Evolutionary conservation across 352 stramenopile genomes (phyloP), one percentile per base, ranked within the genome.

Genomic region (Pythium catenulatum): DNA sequence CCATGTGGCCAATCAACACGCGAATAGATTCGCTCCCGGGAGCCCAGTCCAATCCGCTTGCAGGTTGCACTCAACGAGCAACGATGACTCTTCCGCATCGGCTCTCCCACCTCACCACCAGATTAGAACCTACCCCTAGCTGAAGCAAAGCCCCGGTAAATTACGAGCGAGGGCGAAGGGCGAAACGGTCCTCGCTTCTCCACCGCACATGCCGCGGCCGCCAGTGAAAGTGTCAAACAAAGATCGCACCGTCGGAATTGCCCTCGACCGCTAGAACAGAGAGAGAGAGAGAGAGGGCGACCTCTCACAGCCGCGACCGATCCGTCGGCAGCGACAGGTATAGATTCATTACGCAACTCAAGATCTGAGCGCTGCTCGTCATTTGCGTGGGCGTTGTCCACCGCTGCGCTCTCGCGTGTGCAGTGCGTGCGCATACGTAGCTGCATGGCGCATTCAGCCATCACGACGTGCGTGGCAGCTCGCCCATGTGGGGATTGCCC

Each of bases 101-200:
- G 54, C 83, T 80, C 25, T 45, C 61, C 72, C 59, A 89, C 73
- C 66, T 83, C 84, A 92, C 88, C 88, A 92, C 88, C 88, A 90
- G 88, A 88, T 90, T 90, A 48, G 25, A 72, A 54, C 88, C 82
- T 83, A 87, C 19, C 85, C 74, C 79, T 84, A 73, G 43, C 61
- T 87, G 77, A 87, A 87, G 58, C 59, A 37, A 46, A 58, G 32
- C 30, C 21, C 50, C 48, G 36, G 73, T 89, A 87, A 82, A 68
- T 82, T 84, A 82, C 82, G 56, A 68, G n/a, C 48, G n/a, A 15
- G 37, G n/a, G n/a, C n/a, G 58, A 37, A 23, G 43, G 50, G 30
- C 78, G 74, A 89, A 87, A 89, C 45, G 30, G 32, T 36, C 48
- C 50, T 58, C 34, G n/a, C 54, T 68, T 87, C 70, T 70, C 59